Evolutionary conservation across 768 basidiomycete genomes (phyloP).

Genomic region (Baorangia bicolor): DNA sequence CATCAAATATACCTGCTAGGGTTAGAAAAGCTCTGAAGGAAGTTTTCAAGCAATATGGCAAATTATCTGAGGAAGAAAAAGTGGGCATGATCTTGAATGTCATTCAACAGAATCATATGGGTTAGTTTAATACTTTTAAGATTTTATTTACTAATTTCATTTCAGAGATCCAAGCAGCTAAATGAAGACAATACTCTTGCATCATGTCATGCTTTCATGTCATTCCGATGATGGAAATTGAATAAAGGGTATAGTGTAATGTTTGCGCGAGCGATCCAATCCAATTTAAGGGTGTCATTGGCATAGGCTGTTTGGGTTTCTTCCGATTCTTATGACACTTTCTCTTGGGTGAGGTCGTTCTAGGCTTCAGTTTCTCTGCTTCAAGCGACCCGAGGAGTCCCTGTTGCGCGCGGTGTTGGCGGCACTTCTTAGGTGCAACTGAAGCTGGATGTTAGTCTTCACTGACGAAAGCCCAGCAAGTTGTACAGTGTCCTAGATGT

Average conservation of each 20-base stretch:
- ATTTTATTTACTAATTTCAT: not conserved
- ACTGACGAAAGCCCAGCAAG: no score
- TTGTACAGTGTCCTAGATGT: no score
- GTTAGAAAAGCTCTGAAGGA: not conserved
- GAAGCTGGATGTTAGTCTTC: no score
- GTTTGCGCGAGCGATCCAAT: no score
- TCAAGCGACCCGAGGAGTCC: slow-evolving; percentile 41
- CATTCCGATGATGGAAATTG: not conserved
- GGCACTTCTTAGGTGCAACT: no score
- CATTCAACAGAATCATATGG: not conserved
- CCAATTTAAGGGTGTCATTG: no score
- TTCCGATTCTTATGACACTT: slow-evolving; percentile 20
- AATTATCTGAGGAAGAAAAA: not conserved
- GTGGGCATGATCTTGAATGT: not conserved
- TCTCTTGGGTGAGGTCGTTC: slow-evolving; percentile 45
- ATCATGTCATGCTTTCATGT: not conserved
- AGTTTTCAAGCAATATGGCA: not conserved
- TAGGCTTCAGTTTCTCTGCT: slow-evolving; percentile 37
- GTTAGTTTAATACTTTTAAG: not conserved
- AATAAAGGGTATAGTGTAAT: no score
- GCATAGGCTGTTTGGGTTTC: not conserved
- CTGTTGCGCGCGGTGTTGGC: no score
- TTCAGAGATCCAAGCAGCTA: not conserved
- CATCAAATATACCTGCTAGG: not conserved
- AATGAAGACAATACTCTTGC: not conserved